Evolutionary conservation across 2,329 filamentous ascomycete genomes (phyloP), one percentile per base, ranked within the genome.

Genomic region (Atkinsonella hypoxylon): DNA sequence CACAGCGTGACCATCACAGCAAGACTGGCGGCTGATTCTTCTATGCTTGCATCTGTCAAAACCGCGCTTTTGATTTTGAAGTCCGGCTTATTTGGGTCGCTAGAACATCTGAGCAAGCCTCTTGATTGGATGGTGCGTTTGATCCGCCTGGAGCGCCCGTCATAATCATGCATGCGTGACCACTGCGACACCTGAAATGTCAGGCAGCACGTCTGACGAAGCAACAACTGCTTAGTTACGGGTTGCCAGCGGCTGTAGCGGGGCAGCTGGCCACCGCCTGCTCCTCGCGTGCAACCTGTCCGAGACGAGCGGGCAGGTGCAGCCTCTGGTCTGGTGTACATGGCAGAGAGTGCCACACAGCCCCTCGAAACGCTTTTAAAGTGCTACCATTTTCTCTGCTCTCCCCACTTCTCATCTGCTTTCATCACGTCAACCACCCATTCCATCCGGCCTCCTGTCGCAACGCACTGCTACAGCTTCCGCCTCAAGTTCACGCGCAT

Each of bases 351-450:
- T n/a, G n/a, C 32, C 32, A 42, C 17, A 42, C 40, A 32, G 45
- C 43, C 26, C 38, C 36, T 15, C 38, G 8, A 34, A 20, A n/a
- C 26, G 32, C 40, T 43, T 12, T 12, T 36, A 45, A 38, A 38
- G 42, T 22, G 40, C 47, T 47, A 17, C 36, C 42, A 43, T 39
- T 47, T 51, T 51, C 45, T 49, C 45, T 47, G 7, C 36, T 32
- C 47, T 43, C 41, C 49, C 52, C 52, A 49, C 47, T 45, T 47
- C 46, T 26, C 41, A n/a, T 44, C 47, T 38, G 8, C 45, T 36
- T 49, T 41, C 49, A 44, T 38, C 45, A 34, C 41, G 26, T 38
- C 30, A 48, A 47, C 30, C 34, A 51, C 20, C 26, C 38, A 51
- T 20, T 20, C 31, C 47, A 13, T 47, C 22, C 34, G 38, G 47